A percentile compares a stretch with the other conserved stretches of the same genome.
These are phyloP conservation scores for Arctium minus DNA, from an alignment of 129 eudicot species.

Conservation along the genomic window DNA sequence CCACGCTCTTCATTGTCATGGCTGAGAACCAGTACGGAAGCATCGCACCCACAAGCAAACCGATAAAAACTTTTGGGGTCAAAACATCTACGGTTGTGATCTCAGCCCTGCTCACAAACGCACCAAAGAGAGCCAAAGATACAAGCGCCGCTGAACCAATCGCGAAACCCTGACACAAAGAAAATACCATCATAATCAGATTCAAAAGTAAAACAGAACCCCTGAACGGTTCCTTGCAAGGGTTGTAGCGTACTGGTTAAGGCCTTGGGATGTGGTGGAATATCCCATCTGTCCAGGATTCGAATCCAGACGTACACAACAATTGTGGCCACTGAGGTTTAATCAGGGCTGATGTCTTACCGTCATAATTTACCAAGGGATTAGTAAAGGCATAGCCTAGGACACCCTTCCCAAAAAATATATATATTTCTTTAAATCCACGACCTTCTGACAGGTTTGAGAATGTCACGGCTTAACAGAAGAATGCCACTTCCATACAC, in stretches of 20 bases:
- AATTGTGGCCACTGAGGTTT: no score
- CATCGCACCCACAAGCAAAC: conserved; percentile 83
- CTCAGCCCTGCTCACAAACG: conserved; percentile 79
- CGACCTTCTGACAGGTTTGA: background rate
- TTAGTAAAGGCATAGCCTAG: no score
- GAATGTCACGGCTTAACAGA: background rate
- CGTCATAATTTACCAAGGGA: no score
- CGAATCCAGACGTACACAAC: no score
- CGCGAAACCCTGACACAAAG: conserved; percentile 58
- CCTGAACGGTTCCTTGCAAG: no score
- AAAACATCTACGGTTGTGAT: conserved; percentile 69
- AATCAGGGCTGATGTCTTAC: no score
- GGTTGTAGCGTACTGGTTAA: no score
- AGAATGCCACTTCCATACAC: background rate
- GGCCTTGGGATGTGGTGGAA: no score
- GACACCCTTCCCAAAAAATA: no score
- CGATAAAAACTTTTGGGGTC: conserved; percentile 80
- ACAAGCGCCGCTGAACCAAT: conserved; percentile 93
- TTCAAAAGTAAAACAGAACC: background rate
- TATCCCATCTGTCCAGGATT: no score
- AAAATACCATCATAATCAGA: background rate
- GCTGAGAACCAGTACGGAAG: conserved; percentile 97
- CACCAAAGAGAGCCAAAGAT: conserved; percentile 86
- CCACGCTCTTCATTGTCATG: conserved; percentile 94
- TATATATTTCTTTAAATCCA: no score